These are phyloP conservation scores for Mortierella sp. DNA, from an alignment of 371 early-diverging fungal genomes.

Conservation along the genomic window DNA sequence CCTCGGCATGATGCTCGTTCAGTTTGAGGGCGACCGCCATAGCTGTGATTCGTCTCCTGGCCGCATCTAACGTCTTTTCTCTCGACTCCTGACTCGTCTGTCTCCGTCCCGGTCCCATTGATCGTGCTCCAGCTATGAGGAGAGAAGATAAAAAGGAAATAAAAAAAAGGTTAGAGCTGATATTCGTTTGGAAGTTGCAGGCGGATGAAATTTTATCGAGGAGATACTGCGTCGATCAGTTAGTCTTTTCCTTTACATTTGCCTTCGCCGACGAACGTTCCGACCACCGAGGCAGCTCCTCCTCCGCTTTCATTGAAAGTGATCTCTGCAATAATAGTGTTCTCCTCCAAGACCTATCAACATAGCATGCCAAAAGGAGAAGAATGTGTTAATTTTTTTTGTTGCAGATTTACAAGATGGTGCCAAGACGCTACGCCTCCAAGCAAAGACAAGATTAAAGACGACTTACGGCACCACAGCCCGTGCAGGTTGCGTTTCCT, in stretches of 20 bases:
- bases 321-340: slow-evolving; percentile 94
- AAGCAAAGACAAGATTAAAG: neutral
- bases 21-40: slow-evolving; percentile 79
- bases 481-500: slow-evolving; percentile 74
- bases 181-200: slow-evolving; percentile 25
- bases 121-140: slow-evolving; percentile 71
- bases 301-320: slow-evolving; percentile 91
- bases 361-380: neutral
- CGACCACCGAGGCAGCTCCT: slow-evolving; percentile 90
- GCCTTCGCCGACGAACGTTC: slow-evolving; percentile 78
- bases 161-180: slow-evolving; percentile 21
- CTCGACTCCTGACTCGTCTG: slow-evolving; percentile 71
- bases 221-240: neutral
- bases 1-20: slow-evolving; percentile 85
- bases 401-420: neutral
- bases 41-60: slow-evolving; percentile 71
- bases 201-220: neutral
- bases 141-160: neutral
- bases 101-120: slow-evolving; percentile 69
- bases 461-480: slow-evolving; percentile 73
- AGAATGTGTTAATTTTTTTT: neutral
- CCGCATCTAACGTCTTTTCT: slow-evolving; percentile 79
- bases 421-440: neutral
- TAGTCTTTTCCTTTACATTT: slow-evolving; percentile 54
- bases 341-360: slow-evolving; percentile 95